These are phyloP conservation scores for Mycogone perniciosa DNA, from an alignment of 2,329 filamentous ascomycete species.

Conservation along the genomic window DNA sequence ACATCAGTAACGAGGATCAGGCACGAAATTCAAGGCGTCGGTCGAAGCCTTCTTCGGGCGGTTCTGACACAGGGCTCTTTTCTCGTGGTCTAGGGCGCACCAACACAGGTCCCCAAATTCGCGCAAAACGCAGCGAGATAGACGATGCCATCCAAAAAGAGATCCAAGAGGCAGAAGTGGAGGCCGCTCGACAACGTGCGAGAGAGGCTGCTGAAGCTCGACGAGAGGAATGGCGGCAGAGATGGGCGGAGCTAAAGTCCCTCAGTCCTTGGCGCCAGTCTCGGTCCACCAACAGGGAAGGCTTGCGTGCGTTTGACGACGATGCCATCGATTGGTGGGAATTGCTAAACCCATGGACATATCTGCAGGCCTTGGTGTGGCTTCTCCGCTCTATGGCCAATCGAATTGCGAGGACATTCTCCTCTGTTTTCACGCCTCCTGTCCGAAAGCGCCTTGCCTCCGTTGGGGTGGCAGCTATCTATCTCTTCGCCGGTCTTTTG, in stretches of 20 bases:
- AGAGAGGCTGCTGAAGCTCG: slow-evolving; percentile 2
- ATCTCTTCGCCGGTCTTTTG: background rate
- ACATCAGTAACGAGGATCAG: background rate
- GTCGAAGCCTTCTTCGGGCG: background rate
- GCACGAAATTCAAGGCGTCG: background rate
- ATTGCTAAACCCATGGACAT: slow-evolving; percentile 27
- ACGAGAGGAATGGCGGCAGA: slow-evolving; percentile 14
- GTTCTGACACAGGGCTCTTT: background rate
- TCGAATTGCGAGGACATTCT: slow-evolving; percentile 13
- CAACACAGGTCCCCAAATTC: background rate
- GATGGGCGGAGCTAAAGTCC: slow-evolving; percentile 19
- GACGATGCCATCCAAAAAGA: slow-evolving; percentile 20
- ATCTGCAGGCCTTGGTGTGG: slow-evolving; percentile 22
- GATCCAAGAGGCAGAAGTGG: slow-evolving; percentile 15
- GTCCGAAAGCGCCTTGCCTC: slow-evolving; percentile 12
- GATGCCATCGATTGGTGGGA: slow-evolving; percentile 19
- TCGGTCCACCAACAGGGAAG: slow-evolving; percentile 2
- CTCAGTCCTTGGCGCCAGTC: slow-evolving; percentile 1
- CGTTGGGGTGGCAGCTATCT: background rate
- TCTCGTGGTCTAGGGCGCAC: background rate
- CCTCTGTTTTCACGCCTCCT: slow-evolving; percentile 8
- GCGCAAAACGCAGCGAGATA: slow-evolving; percentile 17
- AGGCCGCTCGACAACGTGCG: slow-evolving; percentile 8
- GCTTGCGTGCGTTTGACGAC: slow-evolving; percentile 11
- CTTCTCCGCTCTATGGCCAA: slow-evolving; percentile 18